A percentile compares a stretch with the other conserved stretches of the same genome.
Evolutionary conservation across 441 rosid genomes (phyloP).

Genomic region (Syzygium syzygioides): DNA sequence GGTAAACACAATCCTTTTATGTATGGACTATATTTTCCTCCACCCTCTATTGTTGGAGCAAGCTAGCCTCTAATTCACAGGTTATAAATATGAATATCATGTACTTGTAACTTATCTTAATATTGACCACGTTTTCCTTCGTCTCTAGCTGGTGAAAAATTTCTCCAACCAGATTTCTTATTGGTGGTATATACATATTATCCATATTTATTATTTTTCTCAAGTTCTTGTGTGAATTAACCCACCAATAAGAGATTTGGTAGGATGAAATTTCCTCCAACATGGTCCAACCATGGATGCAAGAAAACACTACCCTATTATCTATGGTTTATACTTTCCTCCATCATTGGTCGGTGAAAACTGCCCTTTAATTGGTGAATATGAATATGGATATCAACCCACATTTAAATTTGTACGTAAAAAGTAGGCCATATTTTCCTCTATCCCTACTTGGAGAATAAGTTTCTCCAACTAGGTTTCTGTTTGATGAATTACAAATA

Average conservation of each 20-base stretch:
- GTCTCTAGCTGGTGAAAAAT: not conserved
- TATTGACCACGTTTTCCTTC: not conserved
- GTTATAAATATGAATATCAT: not conserved
- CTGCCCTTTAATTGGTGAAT: not conserved
- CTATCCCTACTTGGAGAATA: not conserved
- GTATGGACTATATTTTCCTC: not conserved
- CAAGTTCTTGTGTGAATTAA: not conserved
- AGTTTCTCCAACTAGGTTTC: not conserved
- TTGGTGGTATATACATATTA: not conserved
- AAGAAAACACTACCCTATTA: not conserved
- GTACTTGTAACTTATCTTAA: not conserved
- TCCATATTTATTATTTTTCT: not conserved
- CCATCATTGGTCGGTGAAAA: not conserved
- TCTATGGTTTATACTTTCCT: not conserved
- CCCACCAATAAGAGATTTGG: not conserved
- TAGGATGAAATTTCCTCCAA: not conserved
- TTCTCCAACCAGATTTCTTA: not conserved
- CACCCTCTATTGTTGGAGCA: not conserved
- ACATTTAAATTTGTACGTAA: not conserved
- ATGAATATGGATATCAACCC: not conserved
- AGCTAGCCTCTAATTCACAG: not conserved
- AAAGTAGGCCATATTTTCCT: not conserved
- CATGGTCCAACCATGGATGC: not conserved
- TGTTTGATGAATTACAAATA: not conserved
- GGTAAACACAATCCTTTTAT: not conserved